Percentiles rank a stretch among this genome's conserved stretches.
Evolutionary conservation across 2,329 filamentous ascomycete species (phyloP).

Genomic region (Thelonectria olida): DNA sequence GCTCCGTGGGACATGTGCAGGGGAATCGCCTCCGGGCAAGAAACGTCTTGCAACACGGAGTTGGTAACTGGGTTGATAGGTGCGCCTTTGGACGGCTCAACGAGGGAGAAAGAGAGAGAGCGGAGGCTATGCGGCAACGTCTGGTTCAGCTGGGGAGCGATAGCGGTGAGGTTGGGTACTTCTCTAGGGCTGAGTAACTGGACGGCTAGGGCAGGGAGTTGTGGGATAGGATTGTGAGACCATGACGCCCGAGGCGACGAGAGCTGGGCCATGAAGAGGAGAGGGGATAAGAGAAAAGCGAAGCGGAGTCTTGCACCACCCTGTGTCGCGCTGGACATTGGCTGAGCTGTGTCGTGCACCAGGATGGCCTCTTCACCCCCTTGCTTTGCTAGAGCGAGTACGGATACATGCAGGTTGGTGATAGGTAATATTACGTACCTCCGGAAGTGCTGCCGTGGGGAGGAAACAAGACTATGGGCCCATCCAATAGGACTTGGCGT

Average conservation of each 20-base stretch:
- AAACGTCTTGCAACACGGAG: slow-evolving; percentile 80
- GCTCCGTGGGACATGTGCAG: slow-evolving; percentile 70
- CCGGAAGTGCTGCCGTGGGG: not conserved
- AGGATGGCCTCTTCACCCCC: not conserved
- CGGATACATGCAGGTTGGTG: slow-evolving; percentile 13
- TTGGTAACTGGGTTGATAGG: slow-evolving; percentile 71
- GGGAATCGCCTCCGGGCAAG: slow-evolving; percentile 68
- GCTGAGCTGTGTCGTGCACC: slow-evolving; percentile 1
- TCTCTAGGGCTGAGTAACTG: slow-evolving; percentile 56
- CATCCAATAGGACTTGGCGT: slow-evolving; percentile 1
- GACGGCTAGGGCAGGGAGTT: not conserved
- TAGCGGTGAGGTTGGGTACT: slow-evolving; percentile 71
- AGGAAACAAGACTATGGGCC: not conserved
- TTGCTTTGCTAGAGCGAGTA: not conserved
- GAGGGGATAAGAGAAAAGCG: not conserved
- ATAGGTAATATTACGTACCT: slow-evolving; percentile 12
- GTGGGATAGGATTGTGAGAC: not conserved
- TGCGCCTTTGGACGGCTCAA: slow-evolving; percentile 63
- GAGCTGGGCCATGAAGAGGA: not conserved
- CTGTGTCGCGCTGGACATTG: slow-evolving; percentile 1
- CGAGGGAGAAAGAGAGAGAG: slow-evolving; percentile 56
- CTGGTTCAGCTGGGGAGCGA: slow-evolving; percentile 70
- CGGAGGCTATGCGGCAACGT: slow-evolving; percentile 70
- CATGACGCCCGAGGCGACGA: not conserved
- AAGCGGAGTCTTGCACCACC: slow-evolving; percentile 15